A percentile compares a stretch with the other conserved stretches of the same genome.
Conservation (phyloP, 78 protist genomes). For the Dictyostelium citrinum region DNA sequence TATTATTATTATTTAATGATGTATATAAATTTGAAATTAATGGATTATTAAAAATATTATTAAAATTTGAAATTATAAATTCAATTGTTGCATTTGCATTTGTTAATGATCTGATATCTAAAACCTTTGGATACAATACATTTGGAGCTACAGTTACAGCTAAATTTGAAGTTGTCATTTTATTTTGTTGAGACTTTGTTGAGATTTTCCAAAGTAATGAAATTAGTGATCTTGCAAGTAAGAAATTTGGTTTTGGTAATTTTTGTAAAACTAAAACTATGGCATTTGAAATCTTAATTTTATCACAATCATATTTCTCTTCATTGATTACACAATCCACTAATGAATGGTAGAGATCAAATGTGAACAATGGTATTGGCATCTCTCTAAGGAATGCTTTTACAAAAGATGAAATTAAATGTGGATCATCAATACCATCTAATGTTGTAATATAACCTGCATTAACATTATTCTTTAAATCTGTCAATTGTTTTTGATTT, state of each 20-base stretch:
- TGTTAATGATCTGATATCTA: slow-evolving; percentile 46
- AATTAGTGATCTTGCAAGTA: not conserved
- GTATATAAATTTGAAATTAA: not conserved
- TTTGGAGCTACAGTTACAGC: slow-evolving; percentile 54
- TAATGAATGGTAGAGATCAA: slow-evolving; percentile 11
- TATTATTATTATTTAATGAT: not conserved
- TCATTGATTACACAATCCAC: slow-evolving; percentile 9
- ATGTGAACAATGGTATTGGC: slow-evolving; percentile 52
- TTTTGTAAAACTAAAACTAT: not conserved
- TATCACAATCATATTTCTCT: not conserved
- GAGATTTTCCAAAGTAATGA: slow-evolving; percentile 12
- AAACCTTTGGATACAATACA: slow-evolving; percentile 36
- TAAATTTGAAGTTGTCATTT: slow-evolving; percentile 52
- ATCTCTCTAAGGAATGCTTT: slow-evolving; percentile 46
- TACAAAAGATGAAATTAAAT: slow-evolving; percentile 12
- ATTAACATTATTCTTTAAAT: slow-evolving; percentile 1
- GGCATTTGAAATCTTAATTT: not conserved
- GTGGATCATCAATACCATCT: slow-evolving; percentile 41
- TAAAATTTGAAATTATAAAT: slow-evolving; percentile 39
- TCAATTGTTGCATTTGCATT: slow-evolving; percentile 51
- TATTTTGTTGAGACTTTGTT: not conserved
- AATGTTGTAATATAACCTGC: not conserved
- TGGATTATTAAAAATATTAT: slow-evolving; percentile 1
- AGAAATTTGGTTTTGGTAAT: slow-evolving; percentile 12
- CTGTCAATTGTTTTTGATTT: slow-evolving; percentile 34